These are phyloP conservation scores for Tothia fuscella DNA, from an alignment of 2,329 filamentous ascomycete species.

Conservation along the genomic window DNA sequence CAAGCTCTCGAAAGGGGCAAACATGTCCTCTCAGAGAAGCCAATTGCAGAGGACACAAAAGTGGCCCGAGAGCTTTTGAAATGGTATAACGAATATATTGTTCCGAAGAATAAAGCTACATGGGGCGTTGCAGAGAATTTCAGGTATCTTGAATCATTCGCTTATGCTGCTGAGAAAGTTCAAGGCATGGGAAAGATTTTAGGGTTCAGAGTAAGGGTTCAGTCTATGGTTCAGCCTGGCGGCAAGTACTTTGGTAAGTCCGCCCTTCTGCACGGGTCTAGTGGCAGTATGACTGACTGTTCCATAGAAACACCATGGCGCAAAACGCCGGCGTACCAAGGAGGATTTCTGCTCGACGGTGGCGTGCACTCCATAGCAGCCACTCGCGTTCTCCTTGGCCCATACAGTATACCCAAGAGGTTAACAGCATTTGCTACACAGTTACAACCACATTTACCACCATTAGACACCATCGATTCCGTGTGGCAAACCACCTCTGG, in stretches of 20 bases:
- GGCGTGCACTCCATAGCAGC: conserved; percentile 62
- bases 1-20: conserved; percentile 52
- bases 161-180: conserved; percentile 39
- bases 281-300: conserved; percentile 9
- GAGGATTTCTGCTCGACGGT: conserved; percentile 64
- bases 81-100: too few species aligned
- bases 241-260: conserved; percentile 41
- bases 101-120: conserved; percentile 28
- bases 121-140: conserved; percentile 63
- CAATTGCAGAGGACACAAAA: conserved; percentile 48
- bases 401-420: conserved; percentile 33
- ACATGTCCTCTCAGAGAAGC: conserved; percentile 60
- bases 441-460: conserved; percentile 45
- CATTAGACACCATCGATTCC: conserved; percentile 55
- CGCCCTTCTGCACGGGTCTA: background rate
- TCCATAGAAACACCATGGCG: conserved; percentile 45
- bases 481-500: conserved; percentile 43
- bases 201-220: conserved; percentile 40
- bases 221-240: conserved; percentile 34
- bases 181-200: conserved; percentile 42
- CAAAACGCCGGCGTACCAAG: conserved; percentile 57
- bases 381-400: conserved; percentile 45
- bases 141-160: conserved; percentile 47
- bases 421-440: conserved; percentile 45
- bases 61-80: conserved; percentile 37